phyloP scores from a whole-genome alignment of 352 stramenopile genomes.

The Phytophthora brassicae region DNA sequence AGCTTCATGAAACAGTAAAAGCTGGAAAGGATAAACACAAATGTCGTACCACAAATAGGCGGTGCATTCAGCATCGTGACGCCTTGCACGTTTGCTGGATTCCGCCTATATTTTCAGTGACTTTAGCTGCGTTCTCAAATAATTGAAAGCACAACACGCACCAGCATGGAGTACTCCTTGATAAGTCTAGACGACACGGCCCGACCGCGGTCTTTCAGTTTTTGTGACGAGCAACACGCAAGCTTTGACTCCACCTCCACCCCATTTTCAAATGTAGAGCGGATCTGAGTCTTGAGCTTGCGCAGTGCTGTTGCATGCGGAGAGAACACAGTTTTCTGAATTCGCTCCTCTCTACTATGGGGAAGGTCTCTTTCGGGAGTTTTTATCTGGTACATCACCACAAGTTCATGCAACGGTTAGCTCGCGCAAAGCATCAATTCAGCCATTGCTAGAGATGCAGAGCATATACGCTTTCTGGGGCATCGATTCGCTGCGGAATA shows the following conservation, averaged over 20 bases:
- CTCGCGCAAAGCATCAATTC: neutral
- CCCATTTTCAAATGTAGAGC: conserved; percentile 49
- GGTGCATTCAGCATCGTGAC: conserved; percentile 81
- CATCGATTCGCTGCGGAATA: conserved; percentile 75
- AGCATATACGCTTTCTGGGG: conserved; percentile 52
- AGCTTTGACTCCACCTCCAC: conserved; percentile 49
- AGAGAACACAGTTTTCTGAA: conserved; percentile 73
- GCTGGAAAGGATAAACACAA: neutral
- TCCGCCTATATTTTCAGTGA: conserved; percentile 39
- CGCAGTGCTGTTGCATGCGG: conserved; percentile 60
- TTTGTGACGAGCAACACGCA: conserved; percentile 59
- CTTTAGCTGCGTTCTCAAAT: too few species aligned
- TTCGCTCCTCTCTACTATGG: conserved; percentile 60
- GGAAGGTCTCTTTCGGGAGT: conserved; percentile 55
- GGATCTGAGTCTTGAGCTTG: conserved; percentile 50
- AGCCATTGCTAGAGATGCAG: neutral
- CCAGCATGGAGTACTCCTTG: conserved; percentile 81
- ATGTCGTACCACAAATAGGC: conserved; percentile 78
- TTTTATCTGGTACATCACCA: conserved; percentile 56
- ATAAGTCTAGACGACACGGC: conserved; percentile 73
- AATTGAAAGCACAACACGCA: neutral
- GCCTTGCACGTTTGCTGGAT: conserved; percentile 82
- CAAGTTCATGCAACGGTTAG: neutral
- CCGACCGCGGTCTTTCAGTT: conserved; percentile 59
- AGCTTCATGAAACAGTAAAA: neutral